Evolutionary conservation across 768 basidiomycete genomes (phyloP), one percentile per base, ranked within the genome.

Genomic region (Tylopilus rubrobrunneus): DNA sequence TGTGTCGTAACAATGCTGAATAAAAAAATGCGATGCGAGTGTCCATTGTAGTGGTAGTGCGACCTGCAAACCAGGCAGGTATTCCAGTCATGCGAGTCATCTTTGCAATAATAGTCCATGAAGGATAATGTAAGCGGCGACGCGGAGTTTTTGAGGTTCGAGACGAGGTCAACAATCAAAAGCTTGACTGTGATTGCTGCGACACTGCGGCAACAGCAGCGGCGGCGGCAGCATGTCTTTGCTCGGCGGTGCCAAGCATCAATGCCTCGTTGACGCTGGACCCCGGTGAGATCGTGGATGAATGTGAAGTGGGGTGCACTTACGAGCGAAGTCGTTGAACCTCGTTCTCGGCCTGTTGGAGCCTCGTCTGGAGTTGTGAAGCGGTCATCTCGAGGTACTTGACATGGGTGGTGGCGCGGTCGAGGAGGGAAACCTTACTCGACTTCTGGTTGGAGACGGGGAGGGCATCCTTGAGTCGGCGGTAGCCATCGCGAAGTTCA

Each of bases 401-500:
- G 76, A 95, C 87, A 73, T 94, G 90, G 49, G 83, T 85, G 59
- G 89, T 89, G 40, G 92, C 89, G 66, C 92, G 84, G 65, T 95
- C 93, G 62, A 96, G 81, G 52, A 95, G 76, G 57, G 86, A 89
- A 49, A 92, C 89, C 75, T 96, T 96, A 81, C 87, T 91, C 10
- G 89, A 85, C 78, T 93, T 91, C 79, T 94, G 91, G 76, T 92
- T 93, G 45, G 87, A 89, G 55, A 86, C 78, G 28, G 93, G 93
- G 62, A 96, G 85, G 52, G 86, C 87, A 64, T 92, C 88, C 82
- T 92, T 92, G 75, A 96, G 85, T 54, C 87, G 82, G 62, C 86
- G 83, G 73, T 95, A 96, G 56, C 91, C 92, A 53, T 96, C 92
- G 52, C 93, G 79, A 67, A 96, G 88, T 73, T 96, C 93, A 64